Conservation (phyloP, 176 grass and related monocot genomes). For the Echinochloa phyllopogon region DNA sequence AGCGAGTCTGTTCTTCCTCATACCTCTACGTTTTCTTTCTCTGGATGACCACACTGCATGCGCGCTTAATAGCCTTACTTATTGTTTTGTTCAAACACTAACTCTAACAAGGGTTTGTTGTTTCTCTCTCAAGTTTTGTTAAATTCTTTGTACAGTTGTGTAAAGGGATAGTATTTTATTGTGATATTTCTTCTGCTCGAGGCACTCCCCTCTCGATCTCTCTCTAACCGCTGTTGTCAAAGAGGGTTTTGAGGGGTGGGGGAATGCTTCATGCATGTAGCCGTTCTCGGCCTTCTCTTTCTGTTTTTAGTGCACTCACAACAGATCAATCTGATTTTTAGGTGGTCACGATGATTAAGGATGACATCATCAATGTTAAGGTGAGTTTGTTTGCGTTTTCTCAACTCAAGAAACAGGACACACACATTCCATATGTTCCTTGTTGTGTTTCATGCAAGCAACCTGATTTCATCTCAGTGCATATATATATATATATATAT, state of each 20-base stretch:
- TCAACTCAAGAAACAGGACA: neutral
- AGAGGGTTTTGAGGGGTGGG: neutral
- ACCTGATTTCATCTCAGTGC: slow-evolving; percentile 21
- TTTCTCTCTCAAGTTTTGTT: neutral
- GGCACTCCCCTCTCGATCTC: neutral
- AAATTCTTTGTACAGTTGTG: slow-evolving; percentile 6
- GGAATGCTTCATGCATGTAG: slow-evolving; percentile 3
- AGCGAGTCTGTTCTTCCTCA: slow-evolving; percentile 16
- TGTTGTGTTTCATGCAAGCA: slow-evolving; percentile 18
- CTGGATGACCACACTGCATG: slow-evolving; percentile 16
- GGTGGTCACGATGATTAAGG: slow-evolving; percentile 60
- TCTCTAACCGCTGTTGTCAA: neutral
- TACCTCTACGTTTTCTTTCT: neutral
- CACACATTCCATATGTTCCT: neutral
- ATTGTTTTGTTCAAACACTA: slow-evolving; percentile 25
- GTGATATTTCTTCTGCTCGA: too few species aligned
- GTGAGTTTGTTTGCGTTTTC: slow-evolving; percentile 44
- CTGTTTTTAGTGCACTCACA: slow-evolving; percentile 51
- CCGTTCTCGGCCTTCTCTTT: slow-evolving; percentile 21
- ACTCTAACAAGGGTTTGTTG: slow-evolving; percentile 26
- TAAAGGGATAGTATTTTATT: slow-evolving; percentile 20
- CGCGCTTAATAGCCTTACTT: slow-evolving; percentile 18
- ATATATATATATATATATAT: too few species aligned
- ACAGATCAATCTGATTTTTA: slow-evolving; percentile 45
- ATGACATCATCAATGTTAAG: slow-evolving; percentile 65